Conservation (phyloP, 108 stramenopile species). For the Nitzschia putrida region DNA sequence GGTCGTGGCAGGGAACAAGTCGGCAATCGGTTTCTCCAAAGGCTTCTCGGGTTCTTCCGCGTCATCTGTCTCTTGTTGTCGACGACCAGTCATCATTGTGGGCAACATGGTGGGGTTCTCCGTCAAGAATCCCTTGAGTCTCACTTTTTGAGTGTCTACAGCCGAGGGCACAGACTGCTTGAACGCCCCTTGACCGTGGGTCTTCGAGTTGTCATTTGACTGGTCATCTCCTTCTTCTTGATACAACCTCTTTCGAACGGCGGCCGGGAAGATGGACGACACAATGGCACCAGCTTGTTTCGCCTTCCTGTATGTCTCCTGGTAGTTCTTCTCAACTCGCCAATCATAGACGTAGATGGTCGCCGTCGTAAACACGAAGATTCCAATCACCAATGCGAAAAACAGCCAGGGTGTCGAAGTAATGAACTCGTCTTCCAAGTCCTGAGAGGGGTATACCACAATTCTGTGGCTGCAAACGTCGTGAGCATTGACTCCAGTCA, state of each 20-base stretch:
- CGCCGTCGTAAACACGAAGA: neutral
- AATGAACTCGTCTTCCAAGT: slow-evolving; percentile 43
- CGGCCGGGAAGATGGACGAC: slow-evolving; percentile 28
- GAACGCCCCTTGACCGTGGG: slow-evolving; percentile 6
- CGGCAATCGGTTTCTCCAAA: slow-evolving; percentile 9
- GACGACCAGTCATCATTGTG: too few species aligned
- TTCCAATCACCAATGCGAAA: neutral
- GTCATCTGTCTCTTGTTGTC: neutral
- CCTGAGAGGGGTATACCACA: slow-evolving; percentile 48
- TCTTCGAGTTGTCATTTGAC: slow-evolving; percentile 2
- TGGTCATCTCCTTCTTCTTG: slow-evolving; percentile 24
- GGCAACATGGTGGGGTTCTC: neutral
- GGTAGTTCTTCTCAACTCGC: slow-evolving; percentile 19
- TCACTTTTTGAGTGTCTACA: slow-evolving; percentile 10
- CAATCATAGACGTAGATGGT: slow-evolving; percentile 17
- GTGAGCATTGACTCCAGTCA: neutral
- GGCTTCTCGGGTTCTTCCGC: neutral
- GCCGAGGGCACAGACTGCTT: slow-evolving; percentile 14
- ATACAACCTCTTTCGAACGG: slow-evolving; percentile 23
- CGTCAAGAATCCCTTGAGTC: slow-evolving; percentile 12
- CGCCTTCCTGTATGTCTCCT: slow-evolving; percentile 3
- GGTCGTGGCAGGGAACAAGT: slow-evolving; percentile 13
- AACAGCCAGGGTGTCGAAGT: slow-evolving; percentile 22
- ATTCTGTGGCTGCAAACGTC: slow-evolving; percentile 47
- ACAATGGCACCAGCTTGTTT: slow-evolving; percentile 24